Percentiles rank a stretch among this genome's conserved stretches.
phyloP scores from a whole-genome alignment of 306 rosid genomes.

The Delonix regia region DNA sequence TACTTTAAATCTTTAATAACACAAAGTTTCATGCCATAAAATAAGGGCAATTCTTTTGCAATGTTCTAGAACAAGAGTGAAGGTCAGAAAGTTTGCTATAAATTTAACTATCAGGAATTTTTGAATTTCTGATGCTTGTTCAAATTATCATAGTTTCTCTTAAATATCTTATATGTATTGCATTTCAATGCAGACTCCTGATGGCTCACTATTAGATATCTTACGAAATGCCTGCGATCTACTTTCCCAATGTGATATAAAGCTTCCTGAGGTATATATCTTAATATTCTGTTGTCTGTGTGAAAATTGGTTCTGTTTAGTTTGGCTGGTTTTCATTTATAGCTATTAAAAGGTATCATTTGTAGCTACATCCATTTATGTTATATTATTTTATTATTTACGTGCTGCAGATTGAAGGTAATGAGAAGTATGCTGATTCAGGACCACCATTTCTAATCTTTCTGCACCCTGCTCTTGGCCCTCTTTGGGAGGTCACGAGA shows the following conservation, averaged over 20 bases:
- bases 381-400: constrained; percentile 24
- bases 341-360: constrained; percentile 22
- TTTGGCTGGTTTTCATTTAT: constrained; percentile 25
- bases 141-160: constrained; percentile 18
- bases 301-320: constrained; percentile 25
- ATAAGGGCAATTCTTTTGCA: constrained; percentile 1
- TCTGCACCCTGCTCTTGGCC: constrained; percentile 97
- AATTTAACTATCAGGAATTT: constrained; percentile 14
- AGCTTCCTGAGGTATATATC: constrained; percentile 77
- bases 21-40: neutral
- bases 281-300: constrained; percentile 12
- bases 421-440: constrained; percentile 70
- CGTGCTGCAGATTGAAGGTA: constrained; percentile 70
- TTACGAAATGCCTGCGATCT: constrained; percentile 82
- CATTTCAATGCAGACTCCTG: constrained; percentile 80
- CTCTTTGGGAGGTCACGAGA: constrained; percentile 94
- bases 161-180: constrained; percentile 30
- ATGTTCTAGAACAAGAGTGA: constrained; percentile 12
- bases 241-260: constrained; percentile 77
- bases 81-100: constrained; percentile 2
- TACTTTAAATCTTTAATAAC: neutral
- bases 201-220: constrained; percentile 84
- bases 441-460: constrained; percentile 96
- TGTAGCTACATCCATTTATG: constrained; percentile 18
- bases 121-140: constrained; percentile 11